Evolutionary conservation across 805 yeast species (phyloP).

Genomic region (Isabelozyma pseudorhagii): DNA sequence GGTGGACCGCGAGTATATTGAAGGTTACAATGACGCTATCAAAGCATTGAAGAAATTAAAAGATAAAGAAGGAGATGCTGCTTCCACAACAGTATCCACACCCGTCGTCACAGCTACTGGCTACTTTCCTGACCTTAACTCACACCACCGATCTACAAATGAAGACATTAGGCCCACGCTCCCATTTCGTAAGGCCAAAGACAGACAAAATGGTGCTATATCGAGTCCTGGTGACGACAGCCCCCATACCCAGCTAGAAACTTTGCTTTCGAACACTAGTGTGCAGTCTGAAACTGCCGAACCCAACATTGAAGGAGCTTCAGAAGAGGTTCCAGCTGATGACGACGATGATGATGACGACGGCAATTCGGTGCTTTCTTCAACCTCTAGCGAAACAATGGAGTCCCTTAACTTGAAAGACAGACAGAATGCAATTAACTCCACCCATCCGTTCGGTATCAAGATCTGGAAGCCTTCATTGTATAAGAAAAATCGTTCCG

Average conservation of each 20-base stretch:
- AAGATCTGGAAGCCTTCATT: conserved; percentile 98
- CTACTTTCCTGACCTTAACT: neutral
- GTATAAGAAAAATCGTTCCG: conserved; percentile 89
- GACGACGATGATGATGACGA: conserved; percentile 12
- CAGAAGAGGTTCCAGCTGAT: conserved; percentile 17
- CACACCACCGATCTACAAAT: neutral
- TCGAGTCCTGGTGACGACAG: no score
- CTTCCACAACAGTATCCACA: neutral
- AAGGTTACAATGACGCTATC: conserved; percentile 72
- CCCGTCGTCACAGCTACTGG: neutral
- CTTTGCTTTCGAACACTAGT: neutral
- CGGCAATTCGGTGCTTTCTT: conserved; percentile 20
- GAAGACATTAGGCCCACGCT: neutral
- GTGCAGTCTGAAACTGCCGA: no score
- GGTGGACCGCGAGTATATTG: conserved; percentile 47
- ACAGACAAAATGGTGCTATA: no score
- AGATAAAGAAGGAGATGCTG: neutral
- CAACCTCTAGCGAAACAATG: conserved; percentile 44
- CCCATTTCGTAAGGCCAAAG: no score
- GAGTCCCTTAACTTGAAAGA: conserved; percentile 89
- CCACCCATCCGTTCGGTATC: conserved; percentile 97
- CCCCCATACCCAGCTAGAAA: neutral
- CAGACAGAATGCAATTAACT: conserved; percentile 93
- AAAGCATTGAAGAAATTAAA: conserved; percentile 29
- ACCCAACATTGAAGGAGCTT: conserved; percentile 17